phyloP scores from a whole-genome alignment of 1,284 basidiomycete genomes.

The Vanrija pseudolonga region DNA sequence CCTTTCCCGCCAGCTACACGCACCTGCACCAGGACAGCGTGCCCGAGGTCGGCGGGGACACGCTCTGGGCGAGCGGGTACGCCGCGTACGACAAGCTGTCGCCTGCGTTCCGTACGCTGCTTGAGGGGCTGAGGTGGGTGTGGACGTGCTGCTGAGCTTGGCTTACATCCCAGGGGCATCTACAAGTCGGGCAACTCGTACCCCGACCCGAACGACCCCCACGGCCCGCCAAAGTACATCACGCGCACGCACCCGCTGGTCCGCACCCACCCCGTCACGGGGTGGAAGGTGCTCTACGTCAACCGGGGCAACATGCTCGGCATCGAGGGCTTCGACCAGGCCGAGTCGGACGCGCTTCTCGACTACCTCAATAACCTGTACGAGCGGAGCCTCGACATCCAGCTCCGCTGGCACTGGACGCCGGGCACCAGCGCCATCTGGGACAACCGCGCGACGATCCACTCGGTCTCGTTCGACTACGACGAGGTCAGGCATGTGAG shows the following conservation, averaged over 20 bases:
- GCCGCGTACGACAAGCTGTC: constrained; percentile 31
- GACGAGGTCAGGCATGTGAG: constrained; percentile 22
- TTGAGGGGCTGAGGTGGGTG: constrained; percentile 22
- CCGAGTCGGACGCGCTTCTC: constrained; percentile 28
- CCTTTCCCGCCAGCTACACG: constrained; percentile 63
- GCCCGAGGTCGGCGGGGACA: constrained; percentile 49
- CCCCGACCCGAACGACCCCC: constrained; percentile 21
- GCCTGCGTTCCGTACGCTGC: constrained; percentile 21
- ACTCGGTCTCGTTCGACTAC: constrained; percentile 40
- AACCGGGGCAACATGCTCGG: constrained; percentile 51
- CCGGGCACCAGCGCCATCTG: constrained; percentile 40
- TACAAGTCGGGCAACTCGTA: constrained; percentile 34
- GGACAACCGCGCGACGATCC: constrained; percentile 40
- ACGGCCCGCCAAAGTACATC: constrained; percentile 57
- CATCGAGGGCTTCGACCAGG: constrained; percentile 28
- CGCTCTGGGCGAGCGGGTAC: constrained; percentile 53
- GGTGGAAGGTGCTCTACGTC: constrained; percentile 47
- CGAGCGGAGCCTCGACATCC: constrained; percentile 42
- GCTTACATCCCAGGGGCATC: constrained; percentile 19
- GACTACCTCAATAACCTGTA: constrained; percentile 34
- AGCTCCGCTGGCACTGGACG: constrained; percentile 44
- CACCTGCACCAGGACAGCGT: constrained; percentile 48
- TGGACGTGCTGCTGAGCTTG: background rate
- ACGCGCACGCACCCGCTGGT: constrained; percentile 45
- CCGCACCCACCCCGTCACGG: constrained; percentile 28